Evolutionary conservation across 2,329 filamentous ascomycete species (phyloP).

Genomic region (Trichophyton simii): DNA sequence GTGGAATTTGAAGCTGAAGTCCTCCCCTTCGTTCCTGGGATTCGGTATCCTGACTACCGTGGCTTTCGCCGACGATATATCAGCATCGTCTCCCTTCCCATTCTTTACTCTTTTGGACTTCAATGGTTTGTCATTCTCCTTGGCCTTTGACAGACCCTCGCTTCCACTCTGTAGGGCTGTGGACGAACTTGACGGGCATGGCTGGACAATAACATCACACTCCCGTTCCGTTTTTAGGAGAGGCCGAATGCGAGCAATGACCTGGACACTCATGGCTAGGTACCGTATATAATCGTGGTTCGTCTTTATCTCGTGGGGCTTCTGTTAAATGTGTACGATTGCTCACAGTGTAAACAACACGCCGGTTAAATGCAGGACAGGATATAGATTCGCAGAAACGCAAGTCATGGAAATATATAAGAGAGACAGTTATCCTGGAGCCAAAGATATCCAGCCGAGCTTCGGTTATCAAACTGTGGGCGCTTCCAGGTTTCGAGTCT

Average conservation of each 20-base stretch:
- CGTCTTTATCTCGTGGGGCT: neutral
- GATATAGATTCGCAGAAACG: neutral
- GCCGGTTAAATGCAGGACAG: neutral
- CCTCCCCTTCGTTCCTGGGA: constrained; percentile 80
- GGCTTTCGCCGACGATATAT: constrained; percentile 40
- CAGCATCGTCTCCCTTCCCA: constrained; percentile 19
- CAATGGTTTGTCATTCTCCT: neutral
- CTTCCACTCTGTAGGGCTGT: neutral
- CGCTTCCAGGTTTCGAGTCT: neutral
- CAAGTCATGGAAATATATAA: neutral
- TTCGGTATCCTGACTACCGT: constrained; percentile 78
- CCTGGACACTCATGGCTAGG: constrained; percentile 48
- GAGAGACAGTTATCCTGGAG: neutral
- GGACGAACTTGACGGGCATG: constrained; percentile 33
- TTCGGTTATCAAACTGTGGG: neutral
- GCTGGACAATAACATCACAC: constrained; percentile 74
- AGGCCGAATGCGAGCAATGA: constrained; percentile 82
- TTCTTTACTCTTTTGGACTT: constrained; percentile 11
- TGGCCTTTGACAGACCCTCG: neutral
- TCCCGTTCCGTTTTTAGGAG: constrained; percentile 75
- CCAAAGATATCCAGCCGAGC: neutral
- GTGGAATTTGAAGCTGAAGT: constrained; percentile 91
- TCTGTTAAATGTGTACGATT: neutral
- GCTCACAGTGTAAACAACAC: neutral
- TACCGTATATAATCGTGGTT: neutral